A percentile compares a stretch with the other conserved stretches of the same genome.
Conservation (phyloP, 345 rosid genomes). For the Hibiscus tridactylites region DNA sequence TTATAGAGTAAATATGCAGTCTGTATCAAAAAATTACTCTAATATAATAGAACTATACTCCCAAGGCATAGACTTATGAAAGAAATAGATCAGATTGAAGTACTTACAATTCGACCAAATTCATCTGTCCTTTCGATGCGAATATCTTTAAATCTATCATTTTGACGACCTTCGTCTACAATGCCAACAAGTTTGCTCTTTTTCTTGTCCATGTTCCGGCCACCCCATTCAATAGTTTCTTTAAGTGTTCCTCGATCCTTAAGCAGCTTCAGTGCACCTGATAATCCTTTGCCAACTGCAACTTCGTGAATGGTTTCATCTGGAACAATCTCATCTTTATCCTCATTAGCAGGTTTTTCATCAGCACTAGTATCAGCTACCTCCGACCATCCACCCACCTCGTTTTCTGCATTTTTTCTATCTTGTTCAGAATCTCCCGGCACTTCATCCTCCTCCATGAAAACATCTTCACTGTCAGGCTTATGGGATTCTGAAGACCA, state of each 20-base stretch:
- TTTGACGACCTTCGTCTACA: constrained; percentile 33
- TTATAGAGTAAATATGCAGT: too few relatives aligned
- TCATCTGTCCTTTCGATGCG: constrained; percentile 90
- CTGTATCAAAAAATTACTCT: too few relatives aligned
- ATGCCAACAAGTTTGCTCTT: constrained; percentile 95
- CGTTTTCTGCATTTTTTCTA: constrained; percentile 45
- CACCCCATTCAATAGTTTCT: constrained; percentile 92
- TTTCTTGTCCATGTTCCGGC: constrained; percentile 98
- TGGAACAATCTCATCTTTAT: constrained; percentile 53
- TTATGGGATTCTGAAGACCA: constrained; percentile 50
- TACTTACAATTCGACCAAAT: constrained; percentile 91
- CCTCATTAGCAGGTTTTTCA: constrained; percentile 38
- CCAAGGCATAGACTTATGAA: not conserved
- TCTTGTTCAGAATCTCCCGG: constrained; percentile 45
- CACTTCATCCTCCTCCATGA: constrained; percentile 87
- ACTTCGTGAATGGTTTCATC: constrained; percentile 84
- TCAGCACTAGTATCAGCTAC: constrained; percentile 40
- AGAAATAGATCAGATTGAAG: constrained; percentile 8
- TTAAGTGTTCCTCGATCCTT: constrained; percentile 90
- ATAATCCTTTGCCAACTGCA: constrained; percentile 83
- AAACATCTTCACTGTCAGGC: constrained; percentile 68
- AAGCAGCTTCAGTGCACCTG: constrained; percentile 74
- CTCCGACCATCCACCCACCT: constrained; percentile 56
- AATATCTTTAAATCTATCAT: constrained; percentile 55
- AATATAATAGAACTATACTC: not conserved